phyloP scores from a whole-genome alignment of 2,329 filamentous ascomycete species.

The Pseudopyrenochaeta lycopersici region DNA sequence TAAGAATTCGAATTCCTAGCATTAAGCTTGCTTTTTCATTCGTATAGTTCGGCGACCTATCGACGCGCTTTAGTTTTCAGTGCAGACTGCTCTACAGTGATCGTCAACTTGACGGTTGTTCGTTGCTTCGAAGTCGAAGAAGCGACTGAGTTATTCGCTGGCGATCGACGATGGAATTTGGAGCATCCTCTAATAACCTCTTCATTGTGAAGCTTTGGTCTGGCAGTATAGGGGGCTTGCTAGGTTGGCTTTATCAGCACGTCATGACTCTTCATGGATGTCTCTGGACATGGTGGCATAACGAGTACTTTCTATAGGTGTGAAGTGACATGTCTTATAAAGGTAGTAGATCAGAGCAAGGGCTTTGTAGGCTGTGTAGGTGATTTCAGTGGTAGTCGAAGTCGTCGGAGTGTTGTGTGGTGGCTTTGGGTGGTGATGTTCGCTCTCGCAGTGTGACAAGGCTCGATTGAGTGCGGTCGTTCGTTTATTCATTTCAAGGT shows the following conservation, averaged over 20 bases:
- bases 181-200: slow-evolving; percentile 2
- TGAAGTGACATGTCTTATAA: slow-evolving; percentile 19
- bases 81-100: slow-evolving; percentile 15
- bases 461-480: neutral
- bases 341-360: slow-evolving; percentile 23
- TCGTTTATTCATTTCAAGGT: neutral
- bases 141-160: neutral
- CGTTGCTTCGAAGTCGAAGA: slow-evolving; percentile 1
- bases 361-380: slow-evolving; percentile 30
- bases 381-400: slow-evolving; percentile 18
- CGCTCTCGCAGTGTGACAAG: neutral
- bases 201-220: slow-evolving; percentile 11
- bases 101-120: slow-evolving; percentile 15
- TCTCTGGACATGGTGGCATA: slow-evolving; percentile 13
- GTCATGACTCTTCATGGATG: slow-evolving; percentile 27
- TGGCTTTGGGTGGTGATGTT: slow-evolving; percentile 14
- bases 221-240: slow-evolving; percentile 25
- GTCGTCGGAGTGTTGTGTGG: slow-evolving; percentile 22
- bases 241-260: slow-evolving; percentile 20
- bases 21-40: slow-evolving; percentile 16
- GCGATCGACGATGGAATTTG: slow-evolving; percentile 8
- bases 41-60: slow-evolving; percentile 19
- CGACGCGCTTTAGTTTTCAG: slow-evolving; percentile 18
- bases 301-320: slow-evolving; percentile 12
- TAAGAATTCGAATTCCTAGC: slow-evolving; percentile 13